A percentile compares a stretch with the other conserved stretches of the same genome.
Conservation (phyloP, 148 eudicot species). For the Amaranthus palmeri region DNA sequence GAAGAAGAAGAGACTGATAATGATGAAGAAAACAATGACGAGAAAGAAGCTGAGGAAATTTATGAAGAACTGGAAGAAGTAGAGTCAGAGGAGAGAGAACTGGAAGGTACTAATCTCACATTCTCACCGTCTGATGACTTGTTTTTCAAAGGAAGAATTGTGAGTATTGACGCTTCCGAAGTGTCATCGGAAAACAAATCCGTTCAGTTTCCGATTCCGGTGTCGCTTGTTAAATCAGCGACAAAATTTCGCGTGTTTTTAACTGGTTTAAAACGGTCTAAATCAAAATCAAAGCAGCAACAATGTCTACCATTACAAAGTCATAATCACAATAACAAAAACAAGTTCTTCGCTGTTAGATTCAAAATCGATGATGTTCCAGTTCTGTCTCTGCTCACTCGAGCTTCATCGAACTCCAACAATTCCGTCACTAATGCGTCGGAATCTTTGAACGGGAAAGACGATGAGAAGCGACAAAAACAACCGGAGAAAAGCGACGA, state of each 20-base stretch:
- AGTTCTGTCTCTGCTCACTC: slow-evolving; percentile 52
- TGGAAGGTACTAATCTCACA: slow-evolving; percentile 22
- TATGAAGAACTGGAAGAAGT: slow-evolving; percentile 13
- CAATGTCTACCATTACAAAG: slow-evolving; percentile 1
- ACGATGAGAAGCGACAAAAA: background rate
- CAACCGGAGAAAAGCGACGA: background rate
- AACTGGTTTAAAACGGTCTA: slow-evolving; percentile 60
- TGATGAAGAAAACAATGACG: slow-evolving; percentile 14
- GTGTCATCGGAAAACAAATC: slow-evolving; percentile 23
- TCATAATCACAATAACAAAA: background rate
- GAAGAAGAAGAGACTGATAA: background rate
- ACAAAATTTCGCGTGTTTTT: slow-evolving; percentile 54
- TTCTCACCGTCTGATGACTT: slow-evolving; percentile 59
- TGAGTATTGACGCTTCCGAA: slow-evolving; percentile 34
- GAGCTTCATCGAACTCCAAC: slow-evolving; percentile 29
- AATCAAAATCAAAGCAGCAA: slow-evolving; percentile 19
- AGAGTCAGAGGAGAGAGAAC: slow-evolving; percentile 14
- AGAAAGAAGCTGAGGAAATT: slow-evolving; percentile 16
- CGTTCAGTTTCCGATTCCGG: slow-evolving; percentile 22
- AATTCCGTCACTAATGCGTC: slow-evolving; percentile 23
- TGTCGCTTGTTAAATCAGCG: slow-evolving; percentile 42
- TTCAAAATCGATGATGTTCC: slow-evolving; percentile 53
- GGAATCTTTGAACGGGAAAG: background rate
- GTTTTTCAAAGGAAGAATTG: slow-evolving; percentile 44
- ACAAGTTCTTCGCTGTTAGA: slow-evolving; percentile 41